phyloP scores from a whole-genome alignment of 306 rosid genomes.

The Malus sylvestris region DNA sequence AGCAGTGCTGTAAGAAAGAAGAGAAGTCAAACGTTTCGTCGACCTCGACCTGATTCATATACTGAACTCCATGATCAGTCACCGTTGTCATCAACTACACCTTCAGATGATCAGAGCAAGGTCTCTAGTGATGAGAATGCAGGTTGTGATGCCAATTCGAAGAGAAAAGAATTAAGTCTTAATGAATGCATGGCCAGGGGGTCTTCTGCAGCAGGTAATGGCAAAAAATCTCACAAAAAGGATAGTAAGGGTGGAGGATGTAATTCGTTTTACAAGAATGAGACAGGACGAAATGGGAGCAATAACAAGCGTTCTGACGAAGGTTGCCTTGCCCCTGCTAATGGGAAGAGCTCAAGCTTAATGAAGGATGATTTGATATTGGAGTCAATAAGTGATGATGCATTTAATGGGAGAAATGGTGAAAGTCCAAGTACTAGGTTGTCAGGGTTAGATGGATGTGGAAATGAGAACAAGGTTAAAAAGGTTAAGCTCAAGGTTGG shows the following conservation, averaged over 20 bases:
- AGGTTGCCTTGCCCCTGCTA: constrained; percentile 88
- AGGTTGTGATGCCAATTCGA: constrained; percentile 47
- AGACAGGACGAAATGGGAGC: constrained; percentile 37
- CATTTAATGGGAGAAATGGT: constrained; percentile 41
- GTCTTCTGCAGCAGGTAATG: constrained; percentile 32
- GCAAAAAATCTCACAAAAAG: constrained; percentile 32
- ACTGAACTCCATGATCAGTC: constrained; percentile 48
- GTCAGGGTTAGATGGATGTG: constrained; percentile 54
- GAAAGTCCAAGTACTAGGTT: constrained; percentile 49
- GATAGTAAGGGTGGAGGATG: constrained; percentile 47
- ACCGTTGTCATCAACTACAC: constrained; percentile 54
- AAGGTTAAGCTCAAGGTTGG: constrained; percentile 86
- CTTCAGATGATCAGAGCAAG: constrained; percentile 67
- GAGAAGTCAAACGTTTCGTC: constrained; percentile 78
- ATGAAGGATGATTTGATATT: constrained; percentile 34
- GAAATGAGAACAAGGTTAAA: constrained; percentile 63
- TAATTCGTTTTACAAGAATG: constrained; percentile 43
- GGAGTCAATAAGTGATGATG: constrained; percentile 40
- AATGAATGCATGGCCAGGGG: constrained; percentile 46
- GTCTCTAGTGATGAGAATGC: constrained; percentile 72
- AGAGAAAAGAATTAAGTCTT: constrained; percentile 68
- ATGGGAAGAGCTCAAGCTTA: constrained; percentile 70
- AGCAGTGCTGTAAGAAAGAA: constrained; percentile 65
- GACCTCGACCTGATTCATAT: constrained; percentile 70
- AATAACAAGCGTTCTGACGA: constrained; percentile 59